Conservation (phyloP, 2,329 filamentous ascomycete genomes). For the Aspergillus tamarii region DNA sequence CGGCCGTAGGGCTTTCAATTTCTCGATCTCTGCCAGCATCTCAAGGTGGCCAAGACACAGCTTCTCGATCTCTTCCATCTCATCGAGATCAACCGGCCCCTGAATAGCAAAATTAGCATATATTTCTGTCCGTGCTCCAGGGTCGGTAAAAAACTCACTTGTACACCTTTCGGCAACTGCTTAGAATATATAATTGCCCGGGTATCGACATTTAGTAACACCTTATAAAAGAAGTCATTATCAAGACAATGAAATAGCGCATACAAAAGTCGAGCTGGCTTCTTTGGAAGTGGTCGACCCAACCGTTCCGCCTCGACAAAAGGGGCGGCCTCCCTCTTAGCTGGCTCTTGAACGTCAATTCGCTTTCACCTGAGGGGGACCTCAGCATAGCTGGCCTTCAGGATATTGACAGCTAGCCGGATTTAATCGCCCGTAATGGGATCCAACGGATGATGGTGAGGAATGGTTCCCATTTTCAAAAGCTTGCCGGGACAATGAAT, state of each 20-base stretch:
- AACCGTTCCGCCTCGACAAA: slow-evolving; percentile 66
- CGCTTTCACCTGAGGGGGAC: slow-evolving; percentile 60
- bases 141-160: slow-evolving; percentile 45
- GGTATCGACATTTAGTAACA: slow-evolving; percentile 45
- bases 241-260: slow-evolving; percentile 52
- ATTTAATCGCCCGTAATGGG: slow-evolving; percentile 43
- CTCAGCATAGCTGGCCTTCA: slow-evolving; percentile 40
- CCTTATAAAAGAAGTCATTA: slow-evolving; percentile 45
- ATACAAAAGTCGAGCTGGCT: slow-evolving; percentile 57
- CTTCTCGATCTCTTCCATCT: slow-evolving; percentile 61
- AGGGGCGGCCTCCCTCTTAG: slow-evolving; percentile 60
- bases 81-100: slow-evolving; percentile 53
- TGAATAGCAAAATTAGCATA: background rate
- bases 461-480: no score
- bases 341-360: slow-evolving; percentile 67
- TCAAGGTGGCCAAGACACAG: slow-evolving; percentile 57
- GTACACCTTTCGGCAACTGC: slow-evolving; percentile 50
- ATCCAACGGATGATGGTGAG: slow-evolving; percentile 46
- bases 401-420: slow-evolving; percentile 37
- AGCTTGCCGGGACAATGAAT: no score
- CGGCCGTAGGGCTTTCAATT: slow-evolving; percentile 61
- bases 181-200: slow-evolving; percentile 39
- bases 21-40: slow-evolving; percentile 62
- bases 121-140: no score
- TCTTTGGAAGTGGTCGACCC: slow-evolving; percentile 51